Conservation (phyloP, 805 yeast species). For the Candida peoriensis region DNA sequence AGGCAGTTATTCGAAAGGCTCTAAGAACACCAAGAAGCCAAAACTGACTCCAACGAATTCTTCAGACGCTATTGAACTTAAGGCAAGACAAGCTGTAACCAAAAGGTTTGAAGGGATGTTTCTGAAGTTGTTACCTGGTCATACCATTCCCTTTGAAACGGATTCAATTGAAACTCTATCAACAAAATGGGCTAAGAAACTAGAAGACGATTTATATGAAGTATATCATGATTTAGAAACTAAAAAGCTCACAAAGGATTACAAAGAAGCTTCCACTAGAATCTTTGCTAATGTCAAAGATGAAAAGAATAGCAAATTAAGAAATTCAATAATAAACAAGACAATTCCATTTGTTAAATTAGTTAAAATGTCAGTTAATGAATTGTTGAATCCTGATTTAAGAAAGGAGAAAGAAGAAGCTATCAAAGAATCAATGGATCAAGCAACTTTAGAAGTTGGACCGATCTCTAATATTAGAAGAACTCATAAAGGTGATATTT, state of each 20-base stretch:
- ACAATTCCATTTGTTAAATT: conserved; percentile 51
- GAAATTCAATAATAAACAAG: conserved; percentile 51
- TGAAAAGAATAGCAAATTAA: conserved; percentile 51
- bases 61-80: conserved; percentile 12
- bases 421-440: conserved; percentile 60
- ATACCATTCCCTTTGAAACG: conserved; percentile 27
- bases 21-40: conserved; percentile 4
- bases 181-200: conserved; percentile 39
- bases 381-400: conserved; percentile 72
- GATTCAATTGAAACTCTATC: conserved; percentile 32
- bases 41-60: not conserved
- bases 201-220: conserved; percentile 47
- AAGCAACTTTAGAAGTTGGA: conserved; percentile 58
- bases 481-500: conserved; percentile 85
- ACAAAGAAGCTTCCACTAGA: conserved; percentile 69
- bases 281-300: conserved; percentile 54
- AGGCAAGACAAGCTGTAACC: conserved; percentile 34
- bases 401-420: conserved; percentile 67
- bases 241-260: conserved; percentile 23
- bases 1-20: conserved; percentile 1
- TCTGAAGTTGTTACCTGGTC: conserved; percentile 32
- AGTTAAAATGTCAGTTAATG: conserved; percentile 64
- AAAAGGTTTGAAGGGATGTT: conserved; percentile 48
- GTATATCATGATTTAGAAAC: conserved; percentile 28
- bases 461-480: conserved; percentile 63